Conservation (phyloP, 257 asterid species). For the Fraxinus pennsylvanica region DNA sequence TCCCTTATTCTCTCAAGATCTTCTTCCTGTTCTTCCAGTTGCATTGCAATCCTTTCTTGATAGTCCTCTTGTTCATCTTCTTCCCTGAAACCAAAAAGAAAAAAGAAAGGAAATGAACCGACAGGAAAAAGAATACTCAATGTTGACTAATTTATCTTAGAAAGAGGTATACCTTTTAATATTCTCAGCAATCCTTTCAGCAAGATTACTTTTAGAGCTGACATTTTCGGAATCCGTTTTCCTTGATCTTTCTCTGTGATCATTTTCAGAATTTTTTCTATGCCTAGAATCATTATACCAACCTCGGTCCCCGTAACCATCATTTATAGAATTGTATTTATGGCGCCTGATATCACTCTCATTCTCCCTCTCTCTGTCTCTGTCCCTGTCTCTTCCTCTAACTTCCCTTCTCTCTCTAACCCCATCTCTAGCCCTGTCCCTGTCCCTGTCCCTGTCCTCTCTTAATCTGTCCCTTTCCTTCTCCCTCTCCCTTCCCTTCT, state of each 20-base stretch:
- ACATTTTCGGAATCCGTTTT: constrained; percentile 35
- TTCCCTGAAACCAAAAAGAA: constrained; percentile 52
- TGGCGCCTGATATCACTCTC: constrained; percentile 49
- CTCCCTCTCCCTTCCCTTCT: constrained; percentile 37
- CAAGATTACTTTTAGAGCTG: constrained; percentile 31
- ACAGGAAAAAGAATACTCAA: constrained; percentile 5
- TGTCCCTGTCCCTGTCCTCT: constrained; percentile 33
- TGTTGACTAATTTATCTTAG: constrained; percentile 10
- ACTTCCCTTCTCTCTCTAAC: constrained; percentile 44
- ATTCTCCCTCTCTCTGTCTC: constrained; percentile 46
- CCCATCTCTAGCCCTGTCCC: constrained; percentile 36
- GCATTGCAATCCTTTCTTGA: constrained; percentile 65
- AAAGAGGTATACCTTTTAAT: constrained; percentile 50
- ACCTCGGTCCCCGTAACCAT: constrained; percentile 36
- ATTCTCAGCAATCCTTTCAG: constrained; percentile 36
- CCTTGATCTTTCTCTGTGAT: constrained; percentile 41
- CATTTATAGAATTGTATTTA: constrained; percentile 43
- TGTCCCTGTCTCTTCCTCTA: constrained; percentile 39
- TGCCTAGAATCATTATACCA: constrained; percentile 50
- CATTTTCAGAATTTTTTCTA: constrained; percentile 49
- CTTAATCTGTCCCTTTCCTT: constrained; percentile 39
- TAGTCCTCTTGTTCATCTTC: constrained; percentile 70
- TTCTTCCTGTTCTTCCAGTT: constrained; percentile 86
- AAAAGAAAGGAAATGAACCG: constrained; percentile 8
- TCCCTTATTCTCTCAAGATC: constrained; percentile 85